These are phyloP conservation scores for Kodamaea fungicola DNA, from an alignment of 1,139 yeast species.

Conservation along the genomic window DNA sequence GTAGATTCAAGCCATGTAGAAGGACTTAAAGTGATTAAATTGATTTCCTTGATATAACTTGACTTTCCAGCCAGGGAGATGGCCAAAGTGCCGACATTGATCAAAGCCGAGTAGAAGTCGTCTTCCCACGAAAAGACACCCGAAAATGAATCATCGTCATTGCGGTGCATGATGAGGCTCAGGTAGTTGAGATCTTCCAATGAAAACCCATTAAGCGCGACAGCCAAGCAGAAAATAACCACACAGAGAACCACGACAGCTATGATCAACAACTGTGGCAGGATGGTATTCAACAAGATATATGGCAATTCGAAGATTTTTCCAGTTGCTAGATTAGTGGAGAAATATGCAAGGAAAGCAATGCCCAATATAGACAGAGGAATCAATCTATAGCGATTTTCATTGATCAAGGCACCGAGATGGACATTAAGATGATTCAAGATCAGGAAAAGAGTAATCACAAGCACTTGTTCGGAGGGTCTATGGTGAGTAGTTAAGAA, in stretches of 20 bases:
- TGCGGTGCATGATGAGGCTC: conserved; percentile 31
- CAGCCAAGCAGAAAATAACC: conserved; percentile 51
- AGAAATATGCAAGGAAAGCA: conserved; percentile 46
- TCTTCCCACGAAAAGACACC: conserved; percentile 36
- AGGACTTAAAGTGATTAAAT: conserved; percentile 44
- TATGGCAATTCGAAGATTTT: conserved; percentile 48
- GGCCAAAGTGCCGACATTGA: conserved; percentile 59
- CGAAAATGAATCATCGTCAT: conserved; percentile 22
- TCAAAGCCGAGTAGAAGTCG: conserved; percentile 62
- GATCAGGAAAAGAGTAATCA: conserved; percentile 50
- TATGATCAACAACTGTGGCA: conserved; percentile 60
- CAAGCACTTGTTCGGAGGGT: conserved; percentile 54
- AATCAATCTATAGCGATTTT: conserved; percentile 52
- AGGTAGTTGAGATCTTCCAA: conserved; percentile 47
- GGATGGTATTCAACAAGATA: conserved; percentile 51
- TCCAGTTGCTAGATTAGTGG: conserved; percentile 32
- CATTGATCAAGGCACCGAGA: conserved; percentile 50
- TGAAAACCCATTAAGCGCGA: conserved; percentile 54
- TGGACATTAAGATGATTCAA: conserved; percentile 57
- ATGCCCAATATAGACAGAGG: conserved; percentile 60
- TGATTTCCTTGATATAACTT: conserved; percentile 60
- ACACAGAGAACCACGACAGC: conserved; percentile 48
- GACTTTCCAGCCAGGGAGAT: conserved; percentile 65
- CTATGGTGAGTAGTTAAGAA: conserved; percentile 11
- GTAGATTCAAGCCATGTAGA: conserved; percentile 59